phyloP scores from a whole-genome alignment of 495 filamentous ascomycete genomes.

The Aspergillus homomorphus region DNA sequence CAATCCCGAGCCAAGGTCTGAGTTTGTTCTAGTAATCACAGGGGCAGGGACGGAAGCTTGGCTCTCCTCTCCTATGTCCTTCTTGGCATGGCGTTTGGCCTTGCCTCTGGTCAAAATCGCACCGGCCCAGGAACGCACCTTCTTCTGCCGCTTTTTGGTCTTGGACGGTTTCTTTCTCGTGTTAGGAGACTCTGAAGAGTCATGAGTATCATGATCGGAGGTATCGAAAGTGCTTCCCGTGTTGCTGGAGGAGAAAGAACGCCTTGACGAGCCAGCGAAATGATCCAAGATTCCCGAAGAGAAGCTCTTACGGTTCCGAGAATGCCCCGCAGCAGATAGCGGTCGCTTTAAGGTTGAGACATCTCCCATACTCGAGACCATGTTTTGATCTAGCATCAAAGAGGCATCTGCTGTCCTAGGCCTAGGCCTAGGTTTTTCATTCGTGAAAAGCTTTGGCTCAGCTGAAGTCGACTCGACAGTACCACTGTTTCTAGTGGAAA shows the following conservation, averaged over 20 bases:
- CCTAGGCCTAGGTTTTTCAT: slow-evolving; percentile 39
- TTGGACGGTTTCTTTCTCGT: slow-evolving; percentile 32
- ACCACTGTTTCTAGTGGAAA: slow-evolving; percentile 32
- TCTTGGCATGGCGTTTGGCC: slow-evolving; percentile 45
- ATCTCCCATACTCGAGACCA: slow-evolving; percentile 14
- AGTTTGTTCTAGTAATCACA: slow-evolving; percentile 41
- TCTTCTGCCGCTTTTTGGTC: slow-evolving; percentile 71
- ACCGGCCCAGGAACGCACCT: slow-evolving; percentile 77
- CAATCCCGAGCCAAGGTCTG: slow-evolving; percentile 38
- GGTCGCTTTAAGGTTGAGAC: slow-evolving; percentile 32
- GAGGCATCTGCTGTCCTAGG: slow-evolving; percentile 55
- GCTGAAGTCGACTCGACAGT: slow-evolving; percentile 53
- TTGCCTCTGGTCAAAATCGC: slow-evolving; percentile 68
- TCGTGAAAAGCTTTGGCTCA: slow-evolving; percentile 59
- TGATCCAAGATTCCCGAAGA: slow-evolving; percentile 31
- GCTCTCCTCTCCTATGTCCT: slow-evolving; percentile 19
- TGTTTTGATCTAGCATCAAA: slow-evolving; percentile 34
- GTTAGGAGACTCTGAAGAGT: slow-evolving; percentile 16
- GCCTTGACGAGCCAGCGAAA: slow-evolving; percentile 27
- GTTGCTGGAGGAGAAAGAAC: slow-evolving; percentile 21
- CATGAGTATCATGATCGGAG: slow-evolving; percentile 24
- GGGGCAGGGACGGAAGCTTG: slow-evolving; percentile 40
- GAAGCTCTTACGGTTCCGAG: slow-evolving; percentile 35
- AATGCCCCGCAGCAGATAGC: slow-evolving; percentile 34
- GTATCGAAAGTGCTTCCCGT: slow-evolving; percentile 31